Evolutionary conservation across 1,284 basidiomycete genomes (phyloP).

Genomic region (Ceratobasidium sp.): DNA sequence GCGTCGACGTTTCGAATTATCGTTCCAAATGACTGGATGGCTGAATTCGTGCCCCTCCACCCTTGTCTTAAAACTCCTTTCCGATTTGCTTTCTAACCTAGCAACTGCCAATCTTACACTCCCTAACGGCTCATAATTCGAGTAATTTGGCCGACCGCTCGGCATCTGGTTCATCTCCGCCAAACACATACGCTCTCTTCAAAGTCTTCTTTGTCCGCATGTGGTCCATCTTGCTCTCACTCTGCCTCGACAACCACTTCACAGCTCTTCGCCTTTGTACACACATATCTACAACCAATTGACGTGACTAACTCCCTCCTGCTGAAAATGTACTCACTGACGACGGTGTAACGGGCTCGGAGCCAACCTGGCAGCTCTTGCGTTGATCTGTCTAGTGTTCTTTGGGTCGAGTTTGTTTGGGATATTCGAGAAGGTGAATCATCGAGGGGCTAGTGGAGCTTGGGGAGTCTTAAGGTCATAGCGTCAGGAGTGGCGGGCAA

Average conservation of each 20-base stretch:
- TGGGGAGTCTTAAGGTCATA: constrained; percentile 48
- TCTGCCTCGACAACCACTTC: constrained; percentile 92
- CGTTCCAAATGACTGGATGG: too few species aligned
- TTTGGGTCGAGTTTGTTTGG: constrained; percentile 83
- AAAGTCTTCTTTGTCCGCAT: constrained; percentile 92
- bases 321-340: constrained; percentile 57
- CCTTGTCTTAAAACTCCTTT: too few species aligned
- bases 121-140: constrained; percentile 62
- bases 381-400: constrained; percentile 81
- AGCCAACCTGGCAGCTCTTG: constrained; percentile 57
- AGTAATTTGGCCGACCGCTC: constrained; percentile 91
- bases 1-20: too few species aligned
- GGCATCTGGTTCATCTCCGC: constrained; percentile 89
- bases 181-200: constrained; percentile 82
- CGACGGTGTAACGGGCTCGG: background rate
- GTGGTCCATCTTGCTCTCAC: constrained; percentile 90
- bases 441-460: constrained; percentile 51
- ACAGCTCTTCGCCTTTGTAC: constrained; percentile 86
- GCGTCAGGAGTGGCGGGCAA: background rate
- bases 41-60: too few species aligned
- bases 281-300: constrained; percentile 67
- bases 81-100: too few species aligned
- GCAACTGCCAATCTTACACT: too few species aligned
- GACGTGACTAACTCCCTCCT: constrained; percentile 76
- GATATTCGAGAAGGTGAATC: constrained; percentile 90